Percentiles rank a stretch among this genome's conserved stretches.
Conservation (phyloP, 495 filamentous ascomycete species). For the Talaromyces borbonicus region DNA sequence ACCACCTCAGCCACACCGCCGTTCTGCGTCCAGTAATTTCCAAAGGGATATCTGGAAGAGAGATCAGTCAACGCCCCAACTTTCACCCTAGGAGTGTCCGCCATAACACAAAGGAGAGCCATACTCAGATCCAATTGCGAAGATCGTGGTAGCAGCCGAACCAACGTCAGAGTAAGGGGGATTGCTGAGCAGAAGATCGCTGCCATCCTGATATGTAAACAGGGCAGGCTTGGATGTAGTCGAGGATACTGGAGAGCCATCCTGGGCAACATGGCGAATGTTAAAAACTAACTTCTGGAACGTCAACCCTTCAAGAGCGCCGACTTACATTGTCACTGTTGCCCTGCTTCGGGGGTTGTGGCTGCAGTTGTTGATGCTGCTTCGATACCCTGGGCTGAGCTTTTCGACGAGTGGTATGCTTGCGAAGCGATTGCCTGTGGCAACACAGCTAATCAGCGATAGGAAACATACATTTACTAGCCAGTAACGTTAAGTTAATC, state of each 20-base stretch:
- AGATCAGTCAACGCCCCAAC: no score
- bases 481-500: no score
- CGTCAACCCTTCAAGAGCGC: not conserved
- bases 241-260: conserved; percentile 19
- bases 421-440: conserved; percentile 7
- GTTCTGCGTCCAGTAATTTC: conserved; percentile 69
- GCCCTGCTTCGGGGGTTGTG: not conserved
- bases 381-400: not conserved
- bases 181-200: conserved; percentile 52
- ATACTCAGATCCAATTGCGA: conserved; percentile 27
- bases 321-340: conserved; percentile 2
- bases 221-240: conserved; percentile 37
- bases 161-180: conserved; percentile 43
- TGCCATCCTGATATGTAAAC: conserved; percentile 25
- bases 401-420: conserved; percentile 15
- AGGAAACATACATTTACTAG: no score
- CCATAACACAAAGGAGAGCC: not conserved
- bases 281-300: no score
- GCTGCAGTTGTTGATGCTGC: not conserved
- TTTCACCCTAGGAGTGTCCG: conserved; percentile 16
- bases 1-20: conserved; percentile 63
- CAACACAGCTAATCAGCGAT: conserved; percentile 21
- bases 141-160: conserved; percentile 53
- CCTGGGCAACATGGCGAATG: not conserved
- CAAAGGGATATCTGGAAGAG: conserved; percentile 55